A percentile compares a stretch with the other conserved stretches of the same genome.
These are phyloP conservation scores for Gilbertella persicaria DNA, from an alignment of 371 early-diverging fungal species.

Conservation along the genomic window DNA sequence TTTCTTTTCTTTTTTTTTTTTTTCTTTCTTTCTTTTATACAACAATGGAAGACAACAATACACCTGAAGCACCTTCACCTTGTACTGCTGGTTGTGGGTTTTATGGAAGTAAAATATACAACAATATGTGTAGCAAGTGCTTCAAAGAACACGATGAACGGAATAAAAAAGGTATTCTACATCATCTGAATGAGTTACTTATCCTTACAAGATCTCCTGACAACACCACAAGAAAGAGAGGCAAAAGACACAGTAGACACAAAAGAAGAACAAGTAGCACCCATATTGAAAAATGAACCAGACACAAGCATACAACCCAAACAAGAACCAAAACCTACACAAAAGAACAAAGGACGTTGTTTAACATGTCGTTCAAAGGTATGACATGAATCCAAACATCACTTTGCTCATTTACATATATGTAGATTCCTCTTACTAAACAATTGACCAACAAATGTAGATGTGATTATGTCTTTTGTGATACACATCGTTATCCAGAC, in stretches of 20 bases:
- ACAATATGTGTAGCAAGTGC: constrained; percentile 84
- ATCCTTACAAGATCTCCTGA: too few relatives aligned
- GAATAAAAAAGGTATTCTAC: constrained; percentile 17
- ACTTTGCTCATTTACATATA: not conserved
- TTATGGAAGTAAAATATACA: constrained; percentile 59
- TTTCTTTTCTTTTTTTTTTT: not conserved
- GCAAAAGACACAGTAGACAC: not conserved
- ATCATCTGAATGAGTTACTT: too few relatives aligned
- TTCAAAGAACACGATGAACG: constrained; percentile 49
- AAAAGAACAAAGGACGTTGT: constrained; percentile 76
- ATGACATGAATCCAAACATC: constrained; percentile 6
- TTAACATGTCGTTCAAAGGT: constrained; percentile 74
- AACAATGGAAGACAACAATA: not conserved
- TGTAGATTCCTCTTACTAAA: constrained; percentile 76
- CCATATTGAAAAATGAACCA: constrained; percentile 23
- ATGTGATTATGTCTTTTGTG: constrained; percentile 81
- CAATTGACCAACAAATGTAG: constrained; percentile 83
- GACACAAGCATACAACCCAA: constrained; percentile 19
- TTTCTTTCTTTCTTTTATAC: not conserved
- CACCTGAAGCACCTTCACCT: constrained; percentile 38
- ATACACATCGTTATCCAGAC: constrained; percentile 74
- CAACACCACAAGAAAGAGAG: too few relatives aligned
- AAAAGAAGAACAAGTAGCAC: constrained; percentile 9
- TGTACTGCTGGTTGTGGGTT: constrained; percentile 71
- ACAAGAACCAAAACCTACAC: constrained; percentile 42